Evolutionary conservation across 2,329 filamentous ascomycete species (phyloP), one percentile per base, ranked within the genome.

Genomic region (Fusarium guadeloupense): DNA sequence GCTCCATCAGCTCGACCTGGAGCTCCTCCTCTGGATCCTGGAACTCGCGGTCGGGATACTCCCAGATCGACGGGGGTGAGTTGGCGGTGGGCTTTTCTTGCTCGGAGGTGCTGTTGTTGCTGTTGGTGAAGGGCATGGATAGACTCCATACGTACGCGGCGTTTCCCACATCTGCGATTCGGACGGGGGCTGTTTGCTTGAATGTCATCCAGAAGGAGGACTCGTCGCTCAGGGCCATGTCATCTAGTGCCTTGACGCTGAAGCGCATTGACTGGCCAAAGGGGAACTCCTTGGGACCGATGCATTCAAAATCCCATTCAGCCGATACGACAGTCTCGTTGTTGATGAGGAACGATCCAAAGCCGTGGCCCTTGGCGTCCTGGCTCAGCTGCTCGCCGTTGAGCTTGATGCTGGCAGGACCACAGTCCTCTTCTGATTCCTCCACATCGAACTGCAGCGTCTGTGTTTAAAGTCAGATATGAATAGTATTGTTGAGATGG

Each of bases 261-360:
- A 85, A 76, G 52, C 72, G 77, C 67, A 85, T 68, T 13, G 78
- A 64, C 64, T 83, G 80, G 42, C 77, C 77, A 42, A 78, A 70
- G 12, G 76, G 73, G 33, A 74, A 69, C 20, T 75, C 72, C 49
- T 76, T 75, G 44, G 76, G 71, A 13, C 75, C 73, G 33, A 71
- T 42, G 58, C 83, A 85, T 54, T 77, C 74, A 52, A 83, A 78
- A 14, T 72, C 69, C 83, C 83, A 85, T 43, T 75, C 73, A 52
- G 79, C 80, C 19, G 74, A 69, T 46, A 83, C 71, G 43, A 74
- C 64, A 49, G 70, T 72, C 50, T 76, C 77, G 23, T 75, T 64
- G 25, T 76, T 71, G 35, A 77, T 72, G 13, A 71, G 70, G 49
- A 85, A 70, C 17, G 73, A 66, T 17, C 80, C 81, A 25, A 74